Base-by-base conservation (phyloP, 2,329 filamentous ascomycete genomes). In the Cercospora sesami region DNA sequence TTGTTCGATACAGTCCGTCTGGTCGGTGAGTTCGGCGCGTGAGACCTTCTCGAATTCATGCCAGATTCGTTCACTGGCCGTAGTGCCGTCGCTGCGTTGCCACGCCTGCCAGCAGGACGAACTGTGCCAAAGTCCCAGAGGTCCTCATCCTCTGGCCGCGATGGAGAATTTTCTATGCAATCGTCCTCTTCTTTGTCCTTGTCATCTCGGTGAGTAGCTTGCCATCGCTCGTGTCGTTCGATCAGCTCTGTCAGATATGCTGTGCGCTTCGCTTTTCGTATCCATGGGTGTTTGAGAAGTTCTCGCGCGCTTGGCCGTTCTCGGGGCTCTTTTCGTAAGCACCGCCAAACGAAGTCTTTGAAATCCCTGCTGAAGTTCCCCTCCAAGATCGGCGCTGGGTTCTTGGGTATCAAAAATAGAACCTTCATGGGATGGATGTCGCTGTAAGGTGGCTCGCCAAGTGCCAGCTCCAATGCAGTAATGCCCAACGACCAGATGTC, bases 361-460 rank as follows among this genome's bases (percentile, higher is more conserved):
- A 85, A 84, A 4, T 79, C 76, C 21, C 76, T 74, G 60, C 81
- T 83, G 71, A 83, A 85, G 71, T 80, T 82, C 55, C 83, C 83
- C 51, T 82, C 78, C 33, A 98, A 83, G 28, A 88, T 85, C 0
- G 94, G 95, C 1, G 94, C 91, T 0, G 92, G 87, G 76, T 97
- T 97, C 81, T 97, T 98, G 1, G 94, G 94, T 64, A 98, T 98
- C 60, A 98, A 85, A 77, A 98, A 98, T 7, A 98, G 83, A 2
- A 98, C 94, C 79, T 98, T 98, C 94, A 98, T 98, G 31, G 94
- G 94, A 80, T 98, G 94, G 60, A 97, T 97, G 75, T 97, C 94
- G 67, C 94, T 92, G 77, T 97, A 97, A 0, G 94, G 94, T 26
- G 94, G 94, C 78, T 97, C 94, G 71, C 94, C 94, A 70, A 92